Evolutionary conservation across 2,329 filamentous ascomycete species (phyloP), one percentile per base, ranked within the genome.

Genomic region (Hypoxylon sp.): DNA sequence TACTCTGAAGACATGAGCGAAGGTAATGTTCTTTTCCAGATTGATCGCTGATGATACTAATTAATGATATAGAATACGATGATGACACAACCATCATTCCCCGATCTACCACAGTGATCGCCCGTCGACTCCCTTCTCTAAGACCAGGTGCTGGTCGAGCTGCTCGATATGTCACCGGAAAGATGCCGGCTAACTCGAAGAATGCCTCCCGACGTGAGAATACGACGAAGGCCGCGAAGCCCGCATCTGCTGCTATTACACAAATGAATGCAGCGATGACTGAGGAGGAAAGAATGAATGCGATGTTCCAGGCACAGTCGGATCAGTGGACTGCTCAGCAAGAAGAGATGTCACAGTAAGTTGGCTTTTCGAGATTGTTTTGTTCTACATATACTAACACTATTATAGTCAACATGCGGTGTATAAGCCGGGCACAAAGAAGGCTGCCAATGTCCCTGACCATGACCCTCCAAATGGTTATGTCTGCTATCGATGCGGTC

Each of bases 81-180:
- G 96, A 99, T 84, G 96, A 99, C 79, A 98, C 96, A 0, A 93
- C 92, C n/a, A 94, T 98, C 74, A 97, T 99, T 59, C 93, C 95
- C 48, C 92, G 96, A 75, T 97, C 96, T 17, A 98, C 94, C 1
- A 97, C 94, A 0, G 94, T 99, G 63, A 91, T 98, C 73, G 96
- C 94, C 44, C 91, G 93, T 67, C 90, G 96, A 68, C 86, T 96
- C 70, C 96, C 96, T 2, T 93, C 96, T 5, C 85, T 89, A 58
- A 94, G 94, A 77, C 91, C 91, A 52, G 96, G 96, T 31, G 94
- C 94, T 71, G 97, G 96, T 58, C 90, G 93, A 72, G 97, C 96
- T 62, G 94, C 95, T 70, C 90, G 96, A 78, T 99, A 99, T 86
- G 93, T 99, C 67, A 95, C 94, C 17, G 96, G 96, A 67, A 97